Conservation (phyloP, 1,284 basidiomycete species). For the Earliella scabrosa region DNA sequence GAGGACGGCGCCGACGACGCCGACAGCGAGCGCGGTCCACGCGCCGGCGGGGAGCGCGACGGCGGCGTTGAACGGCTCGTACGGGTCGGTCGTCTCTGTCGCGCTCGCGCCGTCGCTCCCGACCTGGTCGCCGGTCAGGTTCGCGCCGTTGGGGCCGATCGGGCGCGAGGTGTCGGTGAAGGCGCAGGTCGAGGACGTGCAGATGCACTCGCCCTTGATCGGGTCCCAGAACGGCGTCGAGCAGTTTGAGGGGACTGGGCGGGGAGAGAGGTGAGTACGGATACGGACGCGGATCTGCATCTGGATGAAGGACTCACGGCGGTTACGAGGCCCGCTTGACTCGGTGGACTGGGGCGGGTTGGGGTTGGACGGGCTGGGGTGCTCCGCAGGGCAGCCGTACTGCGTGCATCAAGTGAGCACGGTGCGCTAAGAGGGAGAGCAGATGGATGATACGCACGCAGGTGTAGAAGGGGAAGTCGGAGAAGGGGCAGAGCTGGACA, state of each 20-base stretch:
- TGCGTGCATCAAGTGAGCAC: conserved; percentile 26
- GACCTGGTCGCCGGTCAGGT: conserved; percentile 64
- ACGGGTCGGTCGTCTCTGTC: conserved; percentile 37
- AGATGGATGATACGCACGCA: conserved; percentile 53
- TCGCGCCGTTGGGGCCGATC: conserved; percentile 77
- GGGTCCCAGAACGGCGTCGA: conserved; percentile 84
- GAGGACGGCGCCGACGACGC: conserved; percentile 26
- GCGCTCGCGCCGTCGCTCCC: conserved; percentile 37
- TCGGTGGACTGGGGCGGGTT: conserved; percentile 62
- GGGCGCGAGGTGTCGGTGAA: conserved; percentile 69
- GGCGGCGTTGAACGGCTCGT: conserved; percentile 55
- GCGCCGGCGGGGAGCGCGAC: conserved; percentile 16
- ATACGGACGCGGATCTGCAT: too few relatives aligned
- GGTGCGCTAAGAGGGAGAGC: neutral
- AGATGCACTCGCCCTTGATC: conserved; percentile 65
- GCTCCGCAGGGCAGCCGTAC: conserved; percentile 73
- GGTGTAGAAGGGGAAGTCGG: conserved; percentile 78
- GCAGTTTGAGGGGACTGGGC: conserved; percentile 74
- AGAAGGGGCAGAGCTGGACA: conserved; percentile 63
- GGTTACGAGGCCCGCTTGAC: conserved; percentile 51
- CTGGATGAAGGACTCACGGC: conserved; percentile 48
- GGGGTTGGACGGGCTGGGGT: conserved; percentile 62
- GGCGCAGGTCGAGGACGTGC: conserved; percentile 55
- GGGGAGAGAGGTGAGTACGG: neutral
- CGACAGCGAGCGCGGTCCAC: conserved; percentile 19